Percentiles rank a stretch among this genome's conserved stretches.
These are phyloP conservation scores for Elaeis guineensis DNA, from an alignment of 176 grass and related monocot species.

Conservation along the genomic window DNA sequence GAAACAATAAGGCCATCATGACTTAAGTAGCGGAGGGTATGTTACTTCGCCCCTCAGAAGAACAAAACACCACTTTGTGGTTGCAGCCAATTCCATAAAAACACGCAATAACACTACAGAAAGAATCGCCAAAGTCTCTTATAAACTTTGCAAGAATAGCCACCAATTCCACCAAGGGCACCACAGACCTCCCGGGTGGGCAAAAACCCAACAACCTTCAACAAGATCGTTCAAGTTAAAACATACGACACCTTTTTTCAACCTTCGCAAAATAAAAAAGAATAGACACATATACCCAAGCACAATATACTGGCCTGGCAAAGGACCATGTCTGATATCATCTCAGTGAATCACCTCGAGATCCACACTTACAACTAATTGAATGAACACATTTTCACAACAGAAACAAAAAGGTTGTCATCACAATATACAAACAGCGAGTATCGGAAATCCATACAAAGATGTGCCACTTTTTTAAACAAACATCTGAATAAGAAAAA, in stretches of 20 bases:
- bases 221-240: slow-evolving; percentile 99
- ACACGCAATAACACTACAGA: slow-evolving; percentile 72
- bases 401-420: no score
- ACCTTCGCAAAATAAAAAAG: slow-evolving; percentile 38
- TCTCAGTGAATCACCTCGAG: no score
- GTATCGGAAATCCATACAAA: no score
- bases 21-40: slow-evolving; percentile 43
- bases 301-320: no score
- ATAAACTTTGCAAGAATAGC: slow-evolving; percentile 79
- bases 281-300: neutral
- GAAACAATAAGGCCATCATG: slow-evolving; percentile 69
- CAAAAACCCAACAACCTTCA: slow-evolving; percentile 97
- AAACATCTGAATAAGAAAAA: no score
- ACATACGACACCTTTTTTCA: slow-evolving; percentile 40
- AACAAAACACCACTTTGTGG: slow-evolving; percentile 20
- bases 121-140: slow-evolving; percentile 91
- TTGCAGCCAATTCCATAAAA: slow-evolving; percentile 45
- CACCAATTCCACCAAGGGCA: slow-evolving; percentile 88
- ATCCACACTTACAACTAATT: no score
- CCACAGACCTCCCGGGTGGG: slow-evolving; percentile 76
- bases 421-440: no score
- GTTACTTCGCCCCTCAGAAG: slow-evolving; percentile 26
- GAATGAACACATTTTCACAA: no score
- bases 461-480: no score
- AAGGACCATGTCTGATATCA: no score